phyloP scores from a whole-genome alignment of 2,329 filamentous ascomycete genomes.

The Alternaria panax region DNA sequence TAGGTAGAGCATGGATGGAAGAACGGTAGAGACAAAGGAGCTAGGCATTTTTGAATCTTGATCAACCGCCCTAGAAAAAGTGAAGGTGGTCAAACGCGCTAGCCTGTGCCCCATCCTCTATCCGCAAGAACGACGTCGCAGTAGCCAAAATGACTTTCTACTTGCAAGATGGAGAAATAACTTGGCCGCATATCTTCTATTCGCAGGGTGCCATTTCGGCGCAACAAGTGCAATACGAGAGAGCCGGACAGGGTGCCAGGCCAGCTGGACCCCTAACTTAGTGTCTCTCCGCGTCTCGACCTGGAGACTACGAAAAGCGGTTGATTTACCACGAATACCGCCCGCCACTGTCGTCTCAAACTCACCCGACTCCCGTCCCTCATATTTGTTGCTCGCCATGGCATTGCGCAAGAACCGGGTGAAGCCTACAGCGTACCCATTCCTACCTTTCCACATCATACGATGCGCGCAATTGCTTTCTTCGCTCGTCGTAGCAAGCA shows the following conservation, averaged over 20 bases:
- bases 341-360: neutral
- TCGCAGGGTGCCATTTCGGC: neutral
- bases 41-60: neutral
- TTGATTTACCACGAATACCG: neutral
- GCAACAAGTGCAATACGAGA: neutral
- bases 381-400: no score
- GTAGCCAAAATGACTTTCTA: neutral
- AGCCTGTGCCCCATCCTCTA: neutral
- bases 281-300: neutral
- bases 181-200: neutral
- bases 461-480: conserved; percentile 54
- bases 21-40: neutral
- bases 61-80: neutral
- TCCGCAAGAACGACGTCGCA: neutral
- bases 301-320: neutral
- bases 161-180: neutral
- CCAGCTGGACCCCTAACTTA: conserved; percentile 1
- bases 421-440: conserved; percentile 55
- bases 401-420: conserved; percentile 28
- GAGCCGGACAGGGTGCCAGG: neutral
- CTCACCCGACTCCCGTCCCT: no score
- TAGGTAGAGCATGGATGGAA: neutral
- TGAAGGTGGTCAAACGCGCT: neutral
- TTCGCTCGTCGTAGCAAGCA: conserved; percentile 59
- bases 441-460: conserved; percentile 53